Conservation (phyloP, 768 basidiomycete genomes). For the Rhodotorula toruloides region DNA sequence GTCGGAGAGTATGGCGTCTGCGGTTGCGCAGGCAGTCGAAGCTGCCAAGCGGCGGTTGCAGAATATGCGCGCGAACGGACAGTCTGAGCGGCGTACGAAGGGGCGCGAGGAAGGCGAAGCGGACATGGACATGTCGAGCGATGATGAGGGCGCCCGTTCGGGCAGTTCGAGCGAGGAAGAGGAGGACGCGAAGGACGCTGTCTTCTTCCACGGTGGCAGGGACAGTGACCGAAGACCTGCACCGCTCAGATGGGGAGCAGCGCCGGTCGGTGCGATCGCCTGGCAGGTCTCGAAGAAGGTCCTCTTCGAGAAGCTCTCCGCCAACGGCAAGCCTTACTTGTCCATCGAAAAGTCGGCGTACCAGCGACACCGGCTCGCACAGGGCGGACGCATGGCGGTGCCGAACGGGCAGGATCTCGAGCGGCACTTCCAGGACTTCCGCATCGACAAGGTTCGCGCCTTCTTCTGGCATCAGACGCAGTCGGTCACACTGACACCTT, state of each 20-base stretch:
- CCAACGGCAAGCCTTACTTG: constrained; percentile 27
- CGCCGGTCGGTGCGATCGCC: constrained; percentile 27
- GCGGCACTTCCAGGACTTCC: constrained; percentile 24
- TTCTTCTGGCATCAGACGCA: background rate
- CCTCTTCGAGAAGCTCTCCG: constrained; percentile 29
- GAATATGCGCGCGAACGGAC: constrained; percentile 22
- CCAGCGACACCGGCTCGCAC: background rate
- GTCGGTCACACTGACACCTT: no score
- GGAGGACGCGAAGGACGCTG: constrained; percentile 24
- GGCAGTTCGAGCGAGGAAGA: constrained; percentile 16
- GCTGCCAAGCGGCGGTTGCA: constrained; percentile 31
- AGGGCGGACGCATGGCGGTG: constrained; percentile 1
- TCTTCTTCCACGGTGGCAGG: background rate
- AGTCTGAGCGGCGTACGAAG: no score
- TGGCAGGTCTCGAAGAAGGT: constrained; percentile 31
- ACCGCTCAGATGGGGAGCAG: constrained; percentile 6
- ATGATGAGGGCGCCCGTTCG: constrained; percentile 30
- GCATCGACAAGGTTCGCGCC: constrained; percentile 24
- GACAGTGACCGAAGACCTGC: no score
- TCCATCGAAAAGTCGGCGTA: constrained; percentile 18
- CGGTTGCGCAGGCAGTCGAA: constrained; percentile 22
- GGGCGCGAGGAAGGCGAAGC: constrained; percentile 34
- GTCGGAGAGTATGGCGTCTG: constrained; percentile 22
- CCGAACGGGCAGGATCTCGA: constrained; percentile 33
- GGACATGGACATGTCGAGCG: constrained; percentile 32